Evolutionary conservation across 2,329 filamentous ascomycete species (phyloP), one percentile per base, ranked within the genome.

Genomic region (Blastomyces gilchristii): DNA sequence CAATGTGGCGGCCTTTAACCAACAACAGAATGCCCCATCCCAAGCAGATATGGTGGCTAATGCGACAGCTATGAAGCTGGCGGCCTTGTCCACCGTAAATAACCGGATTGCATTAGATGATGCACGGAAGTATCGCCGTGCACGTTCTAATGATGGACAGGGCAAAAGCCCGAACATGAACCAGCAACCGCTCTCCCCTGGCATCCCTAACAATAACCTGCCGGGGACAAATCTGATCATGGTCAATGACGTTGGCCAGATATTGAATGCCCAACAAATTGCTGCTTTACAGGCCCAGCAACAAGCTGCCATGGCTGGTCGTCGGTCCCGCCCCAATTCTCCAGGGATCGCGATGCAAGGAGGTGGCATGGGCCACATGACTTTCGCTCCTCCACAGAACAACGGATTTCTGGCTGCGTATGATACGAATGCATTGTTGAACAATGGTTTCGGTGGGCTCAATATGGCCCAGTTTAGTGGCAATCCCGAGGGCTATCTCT

Each of bases 11-110:
- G 93, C 87, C 68, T 99, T 97, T 76, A 87, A 83, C 67, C 65
- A 65, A 22, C 62, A 61, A 43, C 72, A 83, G 68, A 77, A 77
- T 49, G 77, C 81, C 18, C 81, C 80, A 66, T 87, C 83, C 63
- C 92, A 97, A 74, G 92, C 91, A 18, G 94, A 99, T 72, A 97
- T 97, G 93, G 89, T 99, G 63, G 94, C 94, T 64, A 99, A 97
- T 73, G 94, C 94, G 34, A 97, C 94, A 18, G 94, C 94, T 28
- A 99, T 99, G 94, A 99, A 99, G 76, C 84, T 99, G 60, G 94
- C 94, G 56, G 94, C 94, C 22, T 81, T 99, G 56, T 97, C 93
- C 5, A 99, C 94, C 2, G 94, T 99, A 59, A 99, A 97, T 80
- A 99, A 97, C 76, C 89, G 94, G 52, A 96, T 99, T 71, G 92